Base-by-base conservation (phyloP, 768 basidiomycete genomes). In the Macrolepiota dolichaula region DNA sequence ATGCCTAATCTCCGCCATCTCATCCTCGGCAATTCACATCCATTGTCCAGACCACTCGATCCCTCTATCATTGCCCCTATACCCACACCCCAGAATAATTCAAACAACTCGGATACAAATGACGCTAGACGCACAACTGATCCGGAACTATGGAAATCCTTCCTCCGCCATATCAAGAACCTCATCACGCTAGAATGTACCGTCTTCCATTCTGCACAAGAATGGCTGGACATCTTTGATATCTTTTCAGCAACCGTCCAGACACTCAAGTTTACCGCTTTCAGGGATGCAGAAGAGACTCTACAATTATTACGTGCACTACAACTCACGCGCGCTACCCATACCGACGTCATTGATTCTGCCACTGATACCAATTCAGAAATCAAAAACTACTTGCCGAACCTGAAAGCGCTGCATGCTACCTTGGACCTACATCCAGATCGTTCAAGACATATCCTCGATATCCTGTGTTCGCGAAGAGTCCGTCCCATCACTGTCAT, bases 161-260 rank as follows among this genome's bases (percentile, higher is more conserved):
- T 57, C 36, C 24, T 57, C 22, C 32, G 32, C 22, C 57, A 35
- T 5, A 25, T 57, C 15, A 49, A 57, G 50, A 2, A 27, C 13
- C 47, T 57, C 13, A 15, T 19, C 4, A 57, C 24, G 0, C 57
- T 57, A 10, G 57, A 57, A 24, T 27, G 19, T 13, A 50, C 35
- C 13, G 57, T 50, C 12, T 57, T 57, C 1, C 57, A 49, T 9
- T 38, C 35, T 2, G 46, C 57, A 0, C 47, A 50, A 27, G 57
- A 57, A 29, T 57, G 57, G 57, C 35, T 57, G 1, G 57, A 57
- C 10, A n/a, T 57, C 1, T 57, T 57, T 15, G 35, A 49, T n/a
- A 50, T 50, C 13, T 49, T 57, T n/a, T 47, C 46, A 0, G 12
- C 36, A 2, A 57, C 9, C 11, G 2, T 57, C 0, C 56, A 47